phyloP scores from a whole-genome alignment of 805 yeast genomes.

The Saccharomycopsis schoenii region DNA sequence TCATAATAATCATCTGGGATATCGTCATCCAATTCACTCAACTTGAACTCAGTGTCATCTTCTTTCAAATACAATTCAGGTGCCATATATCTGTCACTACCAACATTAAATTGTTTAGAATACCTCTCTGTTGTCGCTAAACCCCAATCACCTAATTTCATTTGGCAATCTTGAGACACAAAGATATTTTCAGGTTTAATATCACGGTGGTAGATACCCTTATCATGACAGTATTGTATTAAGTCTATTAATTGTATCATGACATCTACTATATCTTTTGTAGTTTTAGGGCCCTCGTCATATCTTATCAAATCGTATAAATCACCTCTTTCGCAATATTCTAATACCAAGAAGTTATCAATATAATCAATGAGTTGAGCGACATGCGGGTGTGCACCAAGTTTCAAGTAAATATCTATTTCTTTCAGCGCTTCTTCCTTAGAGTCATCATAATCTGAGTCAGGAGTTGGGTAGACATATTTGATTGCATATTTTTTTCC shows the following conservation, averaged over 20 bases:
- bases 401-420: slow-evolving; percentile 60
- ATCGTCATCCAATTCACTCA: slow-evolving; percentile 20
- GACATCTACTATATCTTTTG: slow-evolving; percentile 78
- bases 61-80: slow-evolving; percentile 63
- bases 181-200: slow-evolving; percentile 81
- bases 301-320: slow-evolving; percentile 64
- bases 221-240: slow-evolving; percentile 76
- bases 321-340: slow-evolving; percentile 76
- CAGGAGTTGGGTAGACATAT: slow-evolving; percentile 57
- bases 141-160: slow-evolving; percentile 86
- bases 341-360: slow-evolving; percentile 76
- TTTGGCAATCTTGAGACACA: slow-evolving; percentile 56
- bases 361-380: slow-evolving; percentile 67
- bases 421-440: slow-evolving; percentile 35
- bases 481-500: slow-evolving; percentile 70
- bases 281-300: slow-evolving; percentile 65
- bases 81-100: slow-evolving; percentile 83
- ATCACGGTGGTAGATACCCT: slow-evolving; percentile 86
- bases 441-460: slow-evolving; percentile 27
- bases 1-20: slow-evolving; percentile 39
- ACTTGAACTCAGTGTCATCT: slow-evolving; percentile 16
- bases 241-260: slow-evolving; percentile 78
- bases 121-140: slow-evolving; percentile 76
- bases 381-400: slow-evolving; percentile 66
- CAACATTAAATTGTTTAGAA: slow-evolving; percentile 74